These are phyloP conservation scores for Pythium periplocum DNA, from an alignment of 352 stramenopile species.

Conservation along the genomic window DNA sequence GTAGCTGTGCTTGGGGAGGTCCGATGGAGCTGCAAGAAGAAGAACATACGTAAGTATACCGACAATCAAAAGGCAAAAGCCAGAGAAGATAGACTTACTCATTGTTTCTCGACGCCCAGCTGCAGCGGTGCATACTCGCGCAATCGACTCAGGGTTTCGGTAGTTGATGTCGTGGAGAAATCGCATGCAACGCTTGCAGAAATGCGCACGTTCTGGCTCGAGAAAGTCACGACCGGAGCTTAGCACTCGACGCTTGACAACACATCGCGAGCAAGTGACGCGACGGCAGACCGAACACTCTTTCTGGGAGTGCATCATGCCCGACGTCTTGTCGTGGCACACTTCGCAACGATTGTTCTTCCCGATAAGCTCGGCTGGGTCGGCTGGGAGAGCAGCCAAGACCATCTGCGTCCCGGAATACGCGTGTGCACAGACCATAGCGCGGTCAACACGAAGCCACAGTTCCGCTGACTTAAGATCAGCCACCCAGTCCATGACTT, in stretches of 20 bases:
- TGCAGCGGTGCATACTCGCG: slow-evolving; percentile 8
- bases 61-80: not conserved
- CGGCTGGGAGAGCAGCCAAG: slow-evolving; percentile 28
- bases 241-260: slow-evolving; percentile 56
- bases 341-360: slow-evolving; percentile 53
- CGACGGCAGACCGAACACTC: slow-evolving; percentile 60
- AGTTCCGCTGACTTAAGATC: slow-evolving; percentile 72
- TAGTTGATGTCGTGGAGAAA: slow-evolving; percentile 58
- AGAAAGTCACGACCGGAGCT: slow-evolving; percentile 55
- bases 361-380: slow-evolving; percentile 11
- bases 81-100: slow-evolving; percentile 1
- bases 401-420: slow-evolving; percentile 56
- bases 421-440: slow-evolving; percentile 41
- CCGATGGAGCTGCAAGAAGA: too few species aligned
- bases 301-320: slow-evolving; percentile 54
- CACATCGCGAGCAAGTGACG: slow-evolving; percentile 55
- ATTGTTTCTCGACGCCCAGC: slow-evolving; percentile 29
- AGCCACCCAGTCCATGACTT: slow-evolving; percentile 65
- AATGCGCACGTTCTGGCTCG: slow-evolving; percentile 36
- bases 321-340: slow-evolving; percentile 47
- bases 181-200: slow-evolving; percentile 69
- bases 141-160: slow-evolving; percentile 34
- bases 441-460: slow-evolving; percentile 59
- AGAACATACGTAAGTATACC: not conserved
- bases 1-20: slow-evolving; percentile 3